Evolutionary conservation across 495 filamentous ascomycete genomes (phyloP), one percentile per base, ranked within the genome.

Genomic region (Xylaria curta): DNA sequence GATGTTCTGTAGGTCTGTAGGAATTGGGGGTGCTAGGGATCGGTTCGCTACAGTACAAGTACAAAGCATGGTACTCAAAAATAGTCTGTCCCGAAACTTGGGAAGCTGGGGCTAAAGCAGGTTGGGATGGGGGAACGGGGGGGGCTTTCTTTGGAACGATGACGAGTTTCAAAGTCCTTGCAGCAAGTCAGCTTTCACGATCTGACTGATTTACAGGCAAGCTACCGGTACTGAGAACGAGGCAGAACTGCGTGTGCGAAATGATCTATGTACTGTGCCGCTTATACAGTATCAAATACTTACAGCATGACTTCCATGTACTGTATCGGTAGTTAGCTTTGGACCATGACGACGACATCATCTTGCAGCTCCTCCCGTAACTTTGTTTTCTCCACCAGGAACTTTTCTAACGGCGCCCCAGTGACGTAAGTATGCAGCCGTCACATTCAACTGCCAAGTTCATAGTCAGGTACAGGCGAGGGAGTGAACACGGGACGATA

Each of bases 41-140:
- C n/a, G 36, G 36, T 19, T n/a, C 24, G 36, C 59, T 15, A 40
- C n/a, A 4, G n/a, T n/a, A n/a, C n/a, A n/a, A n/a, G n/a, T n/a
- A n/a, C n/a, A n/a, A 63, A 63, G 60, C 60, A 28, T 63, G 60
- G 60, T 63, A 4, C 21, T 63, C 60, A 63, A 63, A 63, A 63
- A 63, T 63, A 63, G 60, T 15, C 13, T 15, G 38, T 63, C 26
- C 60, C 60, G 38, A 44, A 10, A 21, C 36, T n/a, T 40, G 38
- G 38, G 38, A 44, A 44, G 21, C 60, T 24, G 36, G 60, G 58
- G 58, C 8, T 60, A n/a, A 38, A 21, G 58, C 24, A 60, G 31
- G 58, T 38, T 9, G 33, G 31, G 19, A 38, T 36, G 28, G 49
- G 49, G 49, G n/a, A 8, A 53, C 8, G 21, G 49, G 49, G 49